A percentile compares a stretch with the other conserved stretches of the same genome.
Conservation (phyloP, 2,329 filamentous ascomycete genomes). For the Aspergillus flavus region DNA sequence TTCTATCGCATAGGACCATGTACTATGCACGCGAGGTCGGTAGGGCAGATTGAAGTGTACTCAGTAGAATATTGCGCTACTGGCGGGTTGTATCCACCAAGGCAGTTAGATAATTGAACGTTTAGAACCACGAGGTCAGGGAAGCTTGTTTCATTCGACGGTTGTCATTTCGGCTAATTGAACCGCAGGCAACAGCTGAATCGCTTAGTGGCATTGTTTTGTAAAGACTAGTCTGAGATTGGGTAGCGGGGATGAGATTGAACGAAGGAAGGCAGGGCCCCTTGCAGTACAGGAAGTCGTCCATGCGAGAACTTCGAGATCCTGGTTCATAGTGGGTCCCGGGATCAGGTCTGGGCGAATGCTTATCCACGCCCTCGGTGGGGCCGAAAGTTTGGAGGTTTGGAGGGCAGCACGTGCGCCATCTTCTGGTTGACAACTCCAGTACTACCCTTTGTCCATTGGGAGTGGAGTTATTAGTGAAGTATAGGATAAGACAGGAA, state of each 20-base stretch:
- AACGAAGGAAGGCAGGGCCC: not conserved
- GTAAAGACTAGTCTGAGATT: not conserved
- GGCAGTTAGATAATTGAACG: not conserved
- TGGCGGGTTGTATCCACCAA: slow-evolving; percentile 5
- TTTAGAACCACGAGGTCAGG: slow-evolving; percentile 14
- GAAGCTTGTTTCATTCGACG: slow-evolving; percentile 15
- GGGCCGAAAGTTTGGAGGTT: not conserved
- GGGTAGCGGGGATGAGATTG: not conserved
- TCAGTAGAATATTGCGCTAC: not conserved
- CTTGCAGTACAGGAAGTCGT: not conserved
- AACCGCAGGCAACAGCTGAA: not conserved
- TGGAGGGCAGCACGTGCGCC: not conserved
- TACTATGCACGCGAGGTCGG: not conserved
- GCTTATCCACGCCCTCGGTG: slow-evolving; percentile 3
- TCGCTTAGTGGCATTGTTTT: not conserved
- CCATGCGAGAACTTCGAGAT: not conserved
- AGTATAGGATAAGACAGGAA: not conserved
- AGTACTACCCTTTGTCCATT: not conserved
- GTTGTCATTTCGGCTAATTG: not conserved
- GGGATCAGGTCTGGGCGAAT: slow-evolving; percentile 5
- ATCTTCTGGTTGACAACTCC: slow-evolving; percentile 2
- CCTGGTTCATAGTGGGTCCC: not conserved
- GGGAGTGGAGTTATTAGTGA: not conserved
- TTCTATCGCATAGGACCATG: slow-evolving; percentile 7
- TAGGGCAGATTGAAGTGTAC: not conserved